Conservation (phyloP, 805 yeast genomes). For the Saccharomycopsis fodiens region DNA sequence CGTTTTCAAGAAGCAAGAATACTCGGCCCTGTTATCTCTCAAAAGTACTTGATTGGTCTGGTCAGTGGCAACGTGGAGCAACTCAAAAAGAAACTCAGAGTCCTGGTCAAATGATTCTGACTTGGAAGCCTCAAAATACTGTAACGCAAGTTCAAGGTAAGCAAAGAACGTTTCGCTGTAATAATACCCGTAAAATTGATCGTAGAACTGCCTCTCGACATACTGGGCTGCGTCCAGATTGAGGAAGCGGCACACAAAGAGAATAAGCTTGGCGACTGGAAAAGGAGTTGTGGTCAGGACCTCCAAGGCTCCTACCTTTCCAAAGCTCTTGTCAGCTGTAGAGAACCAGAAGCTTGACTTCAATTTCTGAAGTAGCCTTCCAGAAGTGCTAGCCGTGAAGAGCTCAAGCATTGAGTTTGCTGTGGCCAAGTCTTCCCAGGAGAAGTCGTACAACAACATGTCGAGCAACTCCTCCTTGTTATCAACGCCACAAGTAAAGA, state of each 20-base stretch:
- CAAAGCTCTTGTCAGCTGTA: neutral
- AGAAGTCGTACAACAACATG: neutral
- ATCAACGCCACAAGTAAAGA: neutral
- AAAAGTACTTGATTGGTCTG: neutral
- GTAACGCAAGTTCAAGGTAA: neutral
- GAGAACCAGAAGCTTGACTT: neutral
- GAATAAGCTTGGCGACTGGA: neutral
- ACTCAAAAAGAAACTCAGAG: neutral
- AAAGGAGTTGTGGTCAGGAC: neutral
- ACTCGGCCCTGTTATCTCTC: neutral
- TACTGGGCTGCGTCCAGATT: neutral
- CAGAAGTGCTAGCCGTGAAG: neutral
- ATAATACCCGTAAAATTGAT: neutral
- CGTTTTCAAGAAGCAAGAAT: neutral
- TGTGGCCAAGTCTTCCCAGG: constrained; percentile 1
- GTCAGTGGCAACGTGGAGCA: neutral
- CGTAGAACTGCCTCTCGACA: neutral
- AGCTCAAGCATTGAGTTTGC: neutral
- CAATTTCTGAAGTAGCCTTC: neutral
- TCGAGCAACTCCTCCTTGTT: neutral
- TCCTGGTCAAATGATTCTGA: neutral
- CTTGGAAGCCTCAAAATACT: neutral
- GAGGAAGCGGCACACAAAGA: neutral
- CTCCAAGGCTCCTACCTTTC: no score
- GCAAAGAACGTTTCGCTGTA: neutral